Percentiles rank a stretch among this genome's conserved stretches.
phyloP scores from a whole-genome alignment of 305 asterid species.

The Fraxinus sp. region DNA sequence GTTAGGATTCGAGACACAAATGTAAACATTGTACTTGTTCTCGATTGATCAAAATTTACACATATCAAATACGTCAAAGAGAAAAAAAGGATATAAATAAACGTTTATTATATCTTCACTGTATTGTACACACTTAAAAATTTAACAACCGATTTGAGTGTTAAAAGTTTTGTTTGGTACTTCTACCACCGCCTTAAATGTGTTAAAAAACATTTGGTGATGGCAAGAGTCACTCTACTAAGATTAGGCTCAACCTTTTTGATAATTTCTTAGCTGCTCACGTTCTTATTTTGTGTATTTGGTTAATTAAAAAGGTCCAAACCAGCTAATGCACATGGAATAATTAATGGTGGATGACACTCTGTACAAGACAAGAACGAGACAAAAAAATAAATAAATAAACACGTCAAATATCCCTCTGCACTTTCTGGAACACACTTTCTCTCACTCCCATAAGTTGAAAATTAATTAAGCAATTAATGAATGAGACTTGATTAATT shows the following conservation, averaged over 20 bases:
- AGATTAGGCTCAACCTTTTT: not conserved
- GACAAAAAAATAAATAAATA: conserved; percentile 15
- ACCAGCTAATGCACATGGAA: conserved; percentile 32
- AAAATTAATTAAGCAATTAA: not conserved
- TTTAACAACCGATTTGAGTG: no score
- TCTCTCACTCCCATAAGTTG: conserved; percentile 8
- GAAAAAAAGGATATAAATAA: not conserved
- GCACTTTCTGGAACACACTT: conserved; percentile 54
- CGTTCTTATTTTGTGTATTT: conserved; percentile 30
- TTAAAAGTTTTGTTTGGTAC: no score
- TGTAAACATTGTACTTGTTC: not conserved
- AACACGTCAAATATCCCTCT: conserved; percentile 40
- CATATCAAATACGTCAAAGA: not conserved
- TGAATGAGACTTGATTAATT: conserved; percentile 18
- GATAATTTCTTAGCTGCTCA: conserved; percentile 46
- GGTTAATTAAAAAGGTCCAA: conserved; percentile 32
- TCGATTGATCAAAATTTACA: no score
- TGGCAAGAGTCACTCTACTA: not conserved
- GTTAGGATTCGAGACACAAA: not conserved
- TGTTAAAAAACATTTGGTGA: not conserved
- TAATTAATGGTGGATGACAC: conserved; percentile 29
- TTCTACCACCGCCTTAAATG: no score
- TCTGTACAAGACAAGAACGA: conserved; percentile 55
- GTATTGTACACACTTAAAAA: no score
- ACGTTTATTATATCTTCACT: no score